Conservation (phyloP, 306 rosid species). For the Ammopiptanthus mongolicus region DNA sequence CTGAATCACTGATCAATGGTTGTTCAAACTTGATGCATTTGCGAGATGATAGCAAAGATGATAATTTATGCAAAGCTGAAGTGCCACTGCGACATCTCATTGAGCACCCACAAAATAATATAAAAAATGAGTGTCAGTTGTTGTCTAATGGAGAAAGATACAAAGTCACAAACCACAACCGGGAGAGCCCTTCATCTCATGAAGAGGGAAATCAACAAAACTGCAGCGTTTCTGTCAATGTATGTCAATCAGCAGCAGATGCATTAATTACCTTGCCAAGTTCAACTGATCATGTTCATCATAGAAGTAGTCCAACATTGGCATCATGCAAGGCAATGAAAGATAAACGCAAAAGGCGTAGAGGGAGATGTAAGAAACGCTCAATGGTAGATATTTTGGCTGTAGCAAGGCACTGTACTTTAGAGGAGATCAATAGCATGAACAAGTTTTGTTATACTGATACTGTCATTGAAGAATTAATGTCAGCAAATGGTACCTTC, state of each 20-base stretch:
- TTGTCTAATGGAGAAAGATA: constrained; percentile 20
- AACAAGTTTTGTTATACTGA: constrained; percentile 30
- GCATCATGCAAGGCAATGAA: neutral
- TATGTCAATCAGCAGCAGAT: too few relatives aligned
- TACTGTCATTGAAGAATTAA: constrained; percentile 20
- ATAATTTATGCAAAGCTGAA: neutral
- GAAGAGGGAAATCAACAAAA: constrained; percentile 26
- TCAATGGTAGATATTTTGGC: constrained; percentile 48
- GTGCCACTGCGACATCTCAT: constrained; percentile 1
- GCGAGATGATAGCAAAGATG: constrained; percentile 18
- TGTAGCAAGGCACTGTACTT: constrained; percentile 34
- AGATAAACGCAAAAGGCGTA: constrained; percentile 27
- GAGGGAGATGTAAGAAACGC: constrained; percentile 43
- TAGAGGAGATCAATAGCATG: constrained; percentile 35
- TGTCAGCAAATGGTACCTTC: constrained; percentile 11
- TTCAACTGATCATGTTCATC: too few relatives aligned
- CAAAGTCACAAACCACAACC: constrained; percentile 24
- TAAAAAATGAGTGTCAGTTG: constrained; percentile 13
- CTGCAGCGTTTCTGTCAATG: too few relatives aligned
- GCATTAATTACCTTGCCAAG: too few relatives aligned
- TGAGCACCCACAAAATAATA: neutral
- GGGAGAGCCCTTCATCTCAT: constrained; percentile 7
- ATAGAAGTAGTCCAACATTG: too few relatives aligned
- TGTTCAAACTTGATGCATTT: constrained; percentile 1
- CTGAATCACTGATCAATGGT: constrained; percentile 27